A percentile compares a stretch with the other conserved stretches of the same genome.
Conservation (phyloP, 345 rosid genomes). For the Eucalyptus pauciflora region DNA sequence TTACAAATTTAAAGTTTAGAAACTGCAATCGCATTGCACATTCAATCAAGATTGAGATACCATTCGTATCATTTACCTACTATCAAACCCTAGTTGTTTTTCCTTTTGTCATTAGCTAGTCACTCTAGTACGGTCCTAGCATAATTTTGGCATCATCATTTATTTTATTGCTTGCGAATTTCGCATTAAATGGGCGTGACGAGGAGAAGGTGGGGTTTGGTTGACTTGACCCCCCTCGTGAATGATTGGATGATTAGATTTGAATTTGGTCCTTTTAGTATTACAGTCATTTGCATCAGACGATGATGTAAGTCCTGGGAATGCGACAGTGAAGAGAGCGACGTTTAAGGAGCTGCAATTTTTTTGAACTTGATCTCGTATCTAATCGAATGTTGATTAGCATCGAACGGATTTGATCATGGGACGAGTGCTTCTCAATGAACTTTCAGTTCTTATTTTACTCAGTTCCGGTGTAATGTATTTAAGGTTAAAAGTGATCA, state of each 20-base stretch:
- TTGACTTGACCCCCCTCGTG: neutral
- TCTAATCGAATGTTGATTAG: neutral
- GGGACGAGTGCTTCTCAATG: accelerated
- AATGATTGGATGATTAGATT: neutral
- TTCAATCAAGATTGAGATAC: neutral
- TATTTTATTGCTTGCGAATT: neutral
- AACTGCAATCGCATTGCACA: accelerated
- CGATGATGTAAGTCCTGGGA: neutral
- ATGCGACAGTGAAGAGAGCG: neutral
- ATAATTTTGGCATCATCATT: neutral
- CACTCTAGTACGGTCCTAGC: neutral
- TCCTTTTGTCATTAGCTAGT: neutral
- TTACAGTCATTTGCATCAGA: neutral
- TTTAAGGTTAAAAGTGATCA: neutral
- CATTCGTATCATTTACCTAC: neutral
- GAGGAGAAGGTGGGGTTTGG: neutral
- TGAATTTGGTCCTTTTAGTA: neutral
- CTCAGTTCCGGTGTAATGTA: neutral
- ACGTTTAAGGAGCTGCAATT: neutral
- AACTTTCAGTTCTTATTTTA: neutral
- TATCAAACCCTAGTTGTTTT: neutral
- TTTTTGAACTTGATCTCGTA: neutral
- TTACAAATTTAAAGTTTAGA: neutral
- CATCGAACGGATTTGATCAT: neutral
- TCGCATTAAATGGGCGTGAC: neutral